A percentile compares a stretch with the other conserved stretches of the same genome.
Conservation (phyloP, 352 stramenopile species). For the Phytophthora kernoviae region DNA sequence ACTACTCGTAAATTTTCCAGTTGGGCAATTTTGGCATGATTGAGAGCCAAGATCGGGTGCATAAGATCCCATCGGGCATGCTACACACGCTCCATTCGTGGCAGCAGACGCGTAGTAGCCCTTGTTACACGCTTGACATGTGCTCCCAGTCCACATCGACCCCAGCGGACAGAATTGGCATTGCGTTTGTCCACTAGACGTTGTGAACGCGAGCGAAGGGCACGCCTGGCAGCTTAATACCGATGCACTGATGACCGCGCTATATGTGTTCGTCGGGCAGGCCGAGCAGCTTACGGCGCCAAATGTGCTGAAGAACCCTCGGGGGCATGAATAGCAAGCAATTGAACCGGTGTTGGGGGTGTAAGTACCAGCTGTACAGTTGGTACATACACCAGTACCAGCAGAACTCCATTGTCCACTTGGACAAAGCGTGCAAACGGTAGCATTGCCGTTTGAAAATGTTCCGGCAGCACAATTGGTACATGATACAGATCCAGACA, state of each 20-base stretch:
- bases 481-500: slow-evolving; percentile 23
- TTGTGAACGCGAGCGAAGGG: slow-evolving; percentile 42
- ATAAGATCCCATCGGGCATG: slow-evolving; percentile 52
- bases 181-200: slow-evolving; percentile 28
- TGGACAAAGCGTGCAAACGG: slow-evolving; percentile 43
- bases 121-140: slow-evolving; percentile 43
- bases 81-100: slow-evolving; percentile 42
- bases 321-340: slow-evolving; percentile 54
- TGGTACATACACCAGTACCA: slow-evolving; percentile 37
- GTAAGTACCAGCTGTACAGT: slow-evolving; percentile 55
- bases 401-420: slow-evolving; percentile 48
- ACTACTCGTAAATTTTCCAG: slow-evolving; percentile 38
- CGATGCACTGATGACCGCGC: slow-evolving; percentile 21
- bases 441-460: slow-evolving; percentile 50
- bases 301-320: slow-evolving; percentile 64
- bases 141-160: slow-evolving; percentile 22
- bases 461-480: slow-evolving; percentile 34
- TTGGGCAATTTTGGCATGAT: slow-evolving; percentile 38
- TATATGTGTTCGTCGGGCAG: slow-evolving; percentile 64
- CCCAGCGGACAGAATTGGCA: slow-evolving; percentile 37
- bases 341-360: slow-evolving; percentile 42
- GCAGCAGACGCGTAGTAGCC: slow-evolving; percentile 39
- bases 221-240: slow-evolving; percentile 39
- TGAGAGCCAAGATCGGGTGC: slow-evolving; percentile 20
- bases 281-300: slow-evolving; percentile 34